Percentiles rank a stretch among this genome's conserved stretches.
Conservation (phyloP, 345 rosid genomes). For the Fremontodendron californicum region DNA sequence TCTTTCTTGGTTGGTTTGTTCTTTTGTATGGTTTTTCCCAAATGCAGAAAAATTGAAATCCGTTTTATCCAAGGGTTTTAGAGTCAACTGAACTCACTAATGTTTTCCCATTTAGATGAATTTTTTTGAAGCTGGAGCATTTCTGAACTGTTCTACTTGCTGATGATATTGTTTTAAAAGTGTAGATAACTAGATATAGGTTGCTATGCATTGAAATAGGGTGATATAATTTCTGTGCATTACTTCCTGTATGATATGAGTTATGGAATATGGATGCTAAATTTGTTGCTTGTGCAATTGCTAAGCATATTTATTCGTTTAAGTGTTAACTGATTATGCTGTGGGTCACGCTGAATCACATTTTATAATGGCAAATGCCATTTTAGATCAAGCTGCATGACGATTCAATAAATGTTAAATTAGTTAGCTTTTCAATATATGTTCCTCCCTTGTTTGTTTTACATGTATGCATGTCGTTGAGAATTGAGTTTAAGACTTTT, state of each 20-base stretch:
- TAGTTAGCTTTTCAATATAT: not conserved
- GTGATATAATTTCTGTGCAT: not conserved
- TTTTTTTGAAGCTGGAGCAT: not conserved
- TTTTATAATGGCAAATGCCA: not conserved
- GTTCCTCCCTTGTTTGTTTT: not conserved
- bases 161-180: not conserved
- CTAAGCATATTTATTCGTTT: not conserved
- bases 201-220: not conserved
- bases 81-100: not conserved
- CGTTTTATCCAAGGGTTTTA: not conserved
- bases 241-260: not conserved
- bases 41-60: not conserved
- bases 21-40: not conserved
- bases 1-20: not conserved
- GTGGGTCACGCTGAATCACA: not conserved
- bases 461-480: not conserved
- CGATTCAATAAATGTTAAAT: not conserved
- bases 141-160: not conserved
- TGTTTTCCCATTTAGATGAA: not conserved
- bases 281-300: not conserved
- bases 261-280: not conserved
- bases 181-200: not conserved
- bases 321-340: not conserved
- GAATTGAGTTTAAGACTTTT: not conserved
- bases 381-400: not conserved